A percentile compares a stretch with the other conserved stretches of the same genome.
Conservation (phyloP, 2,329 filamentous ascomycete species). For the Pyrenochaeta sp. region DNA sequence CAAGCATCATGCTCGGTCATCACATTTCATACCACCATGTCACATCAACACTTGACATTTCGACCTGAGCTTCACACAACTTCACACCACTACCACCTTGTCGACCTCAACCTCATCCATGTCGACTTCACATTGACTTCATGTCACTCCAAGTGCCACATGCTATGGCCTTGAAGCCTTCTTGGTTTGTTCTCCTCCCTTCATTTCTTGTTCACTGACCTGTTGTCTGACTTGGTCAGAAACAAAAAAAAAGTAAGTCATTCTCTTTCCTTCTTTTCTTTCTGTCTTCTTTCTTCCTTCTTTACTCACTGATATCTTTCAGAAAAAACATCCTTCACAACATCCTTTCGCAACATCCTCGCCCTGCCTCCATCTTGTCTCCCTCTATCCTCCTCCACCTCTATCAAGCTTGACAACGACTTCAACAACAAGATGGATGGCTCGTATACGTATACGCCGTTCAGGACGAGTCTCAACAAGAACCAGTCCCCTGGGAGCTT, state of each 20-base stretch:
- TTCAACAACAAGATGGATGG: neutral
- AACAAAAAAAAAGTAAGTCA: conserved; percentile 1
- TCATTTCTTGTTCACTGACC: neutral
- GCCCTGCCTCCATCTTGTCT: neutral
- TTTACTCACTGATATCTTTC: neutral
- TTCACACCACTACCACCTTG: conserved; percentile 1
- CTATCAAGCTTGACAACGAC: neutral
- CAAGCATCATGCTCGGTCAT: neutral
- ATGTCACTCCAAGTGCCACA: neutral
- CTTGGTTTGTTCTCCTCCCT: neutral
- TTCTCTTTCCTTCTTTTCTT: neutral
- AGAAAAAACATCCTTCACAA: neutral
- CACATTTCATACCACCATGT: neutral
- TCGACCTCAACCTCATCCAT: conserved; percentile 1
- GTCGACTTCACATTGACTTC: neutral
- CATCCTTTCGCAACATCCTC: neutral
- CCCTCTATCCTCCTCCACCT: neutral
- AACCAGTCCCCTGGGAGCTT: conserved; percentile 2
- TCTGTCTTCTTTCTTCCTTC: too few species aligned
- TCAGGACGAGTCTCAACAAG: conserved; percentile 2
- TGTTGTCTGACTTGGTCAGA: conserved; percentile 3
- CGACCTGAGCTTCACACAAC: neutral
- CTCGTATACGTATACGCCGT: neutral
- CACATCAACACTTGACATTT: neutral
- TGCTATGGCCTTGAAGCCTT: conserved; percentile 5